Base-by-base conservation (phyloP, 495 filamentous ascomycete genomes). In the Aspergillus biplanus region DNA sequence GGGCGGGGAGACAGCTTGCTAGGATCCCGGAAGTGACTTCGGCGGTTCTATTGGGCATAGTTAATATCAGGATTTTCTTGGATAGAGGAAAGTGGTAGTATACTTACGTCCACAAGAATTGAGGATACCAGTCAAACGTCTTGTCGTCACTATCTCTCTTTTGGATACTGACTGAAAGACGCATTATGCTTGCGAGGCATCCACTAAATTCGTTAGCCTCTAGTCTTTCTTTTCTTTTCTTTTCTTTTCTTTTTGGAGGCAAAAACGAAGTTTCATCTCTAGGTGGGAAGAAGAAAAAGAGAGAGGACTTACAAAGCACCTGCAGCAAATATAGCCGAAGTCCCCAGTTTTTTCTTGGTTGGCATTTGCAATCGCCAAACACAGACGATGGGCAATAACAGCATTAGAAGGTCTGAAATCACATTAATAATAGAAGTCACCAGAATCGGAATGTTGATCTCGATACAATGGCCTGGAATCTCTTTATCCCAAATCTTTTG, bases 361-460 rank as follows among this genome's bases (percentile, higher is more conserved):
- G 42, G 58, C 63, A 76, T 70, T 34, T 71, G 65, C 62, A 79
- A 57, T 3, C 60, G 67, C 74, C 75, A 77, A 32, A 77, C 71
- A 35, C 67, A 69, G 32, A 71, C 62, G 5, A 76, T 68, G 0
- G 78, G 78, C 3, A 80, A 46, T 1, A 78, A 44, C 21, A 80
- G 62, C 15, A 80, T 71, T n/a, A 74, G n/a, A 15, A 74, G 59
- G 57, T 80, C 76, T 0, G 76, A 75, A 2, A 71, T 5, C 11
- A 69, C 71, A 57, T 80, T 80, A 67, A 79, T 73, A 1, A 67
- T 44, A 0, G 76, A 71, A 27, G 70, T 76, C 18, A 69, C 67
- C 21, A 73, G 63, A 27, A 80, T 69, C 5, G 75, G 55, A 7
- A 59, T 62, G 11, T 69, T 62, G n/a, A 73, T 62, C 47, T 74